Base-by-base conservation (phyloP, 768 basidiomycete species). In the Trametes cubensis region DNA sequence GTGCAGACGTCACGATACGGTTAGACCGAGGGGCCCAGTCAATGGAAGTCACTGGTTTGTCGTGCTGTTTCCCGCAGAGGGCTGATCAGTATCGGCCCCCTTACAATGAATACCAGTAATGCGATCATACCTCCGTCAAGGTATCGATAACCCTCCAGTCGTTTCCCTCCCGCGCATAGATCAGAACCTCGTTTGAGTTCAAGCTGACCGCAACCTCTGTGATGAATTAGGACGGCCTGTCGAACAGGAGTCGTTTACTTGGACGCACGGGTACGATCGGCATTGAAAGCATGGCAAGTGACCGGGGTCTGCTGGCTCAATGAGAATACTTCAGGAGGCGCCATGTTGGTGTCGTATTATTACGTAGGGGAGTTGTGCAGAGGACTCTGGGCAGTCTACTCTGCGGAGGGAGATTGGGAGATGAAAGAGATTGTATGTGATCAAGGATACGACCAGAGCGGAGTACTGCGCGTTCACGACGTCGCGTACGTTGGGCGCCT, bases 21-120 rank as follows among this genome's bases (percentile, higher is more conserved):
- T 98, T 98, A 49, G 97, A 94, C 67, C 85, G 85, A 18, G 95
- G 95, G 14, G 95, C 97, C 97, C 97, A 99, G 74, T 98, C 95
- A 74, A 99, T 97, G 58, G 94, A 95, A 2, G 96, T 98, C 77
- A 99, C 90, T 61, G 88, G 78, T 77, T 98, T 98, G 80, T 99
- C 97, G 78, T 99, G 97, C 95, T 98, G 72, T 30, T 42, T 46
- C 20, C 49, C 41, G 58, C 21, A 17, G 1, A 28, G 10, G 25
- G 4, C 25, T 8, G 20, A 52, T 55, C 26, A 53, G 49, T 44
- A 39, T 26, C 21, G 7, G 30, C 17, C 13, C 14, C 30, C 28
- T n/a, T 60, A 38, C 20, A 20, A 25, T 28, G 14, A 21, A 10
- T 48, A 42, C 2, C 13, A 42, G n/a, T 20, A 4, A 20, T 51